Base-by-base conservation (phyloP, 768 basidiomycete genomes). In the Butyriboletus loyo region DNA sequence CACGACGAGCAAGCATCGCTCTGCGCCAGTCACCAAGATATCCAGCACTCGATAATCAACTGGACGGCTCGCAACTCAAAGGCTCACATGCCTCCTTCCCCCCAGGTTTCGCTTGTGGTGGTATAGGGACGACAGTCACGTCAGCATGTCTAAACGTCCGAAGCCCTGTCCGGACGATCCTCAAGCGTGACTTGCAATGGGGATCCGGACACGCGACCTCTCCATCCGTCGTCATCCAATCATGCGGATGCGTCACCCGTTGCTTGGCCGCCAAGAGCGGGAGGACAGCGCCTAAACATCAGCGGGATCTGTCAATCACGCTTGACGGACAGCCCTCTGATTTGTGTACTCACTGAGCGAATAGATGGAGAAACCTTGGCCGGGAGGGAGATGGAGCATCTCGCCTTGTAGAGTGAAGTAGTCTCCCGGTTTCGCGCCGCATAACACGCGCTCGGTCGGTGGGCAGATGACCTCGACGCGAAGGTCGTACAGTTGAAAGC, bases 261-360 rank as follows among this genome's bases (percentile, higher is more conserved):
- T 87, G 84, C 61, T 86, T 87, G 17, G 84, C 84, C 9, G 85
- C 82, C 8, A 87, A 71, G n/a, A 87, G 71, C 3, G 84, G 84
- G 8, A 87, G 74, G 17, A 87, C 74, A 8, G 84, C 74, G 24
- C 75, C 86, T 86, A 11, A n/a, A 22, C 25, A 27, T 28, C 7
- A 9, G 28, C 28, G 10, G 24, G 15, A 22, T 37, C 22, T 8
- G 2, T 43, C 5, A 41, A n/a, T 10, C 10, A 14, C 25, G 2
- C 19, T 19, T n/a, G 35, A 13, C 17, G 15, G 21, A 30, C 6
- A 7, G 8, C 19, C 7, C 28, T 13, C 22, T 15, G 9, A 9
- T 25, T 5, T 37, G 6, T 27, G 19, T 10, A 37, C 51, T 34
- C 54, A 83, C 85, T 72, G 9, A 86, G 69, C 0, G 85, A 86